A percentile compares a stretch with the other conserved stretches of the same genome.
Evolutionary conservation across 2,329 filamentous ascomycete species (phyloP).

Genomic region (Aspergillus fijiensis): DNA sequence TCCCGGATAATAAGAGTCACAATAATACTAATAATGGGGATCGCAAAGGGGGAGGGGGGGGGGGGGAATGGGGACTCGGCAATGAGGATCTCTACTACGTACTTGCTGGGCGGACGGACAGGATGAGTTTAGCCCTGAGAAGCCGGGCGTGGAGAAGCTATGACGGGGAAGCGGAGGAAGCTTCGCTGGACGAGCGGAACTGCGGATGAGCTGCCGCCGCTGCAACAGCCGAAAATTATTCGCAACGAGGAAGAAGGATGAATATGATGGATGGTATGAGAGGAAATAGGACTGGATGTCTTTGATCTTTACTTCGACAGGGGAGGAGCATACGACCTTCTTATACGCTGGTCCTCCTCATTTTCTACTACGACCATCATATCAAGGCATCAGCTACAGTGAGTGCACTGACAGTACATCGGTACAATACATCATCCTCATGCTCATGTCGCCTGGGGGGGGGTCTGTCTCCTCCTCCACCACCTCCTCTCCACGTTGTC

Average conservation of each 20-base stretch:
- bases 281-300: no score
- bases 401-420: no score
- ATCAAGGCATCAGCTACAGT: no score
- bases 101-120: background rate
- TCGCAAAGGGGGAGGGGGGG: no score
- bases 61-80: constrained; percentile 12
- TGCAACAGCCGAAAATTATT: constrained; percentile 8
- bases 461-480: no score
- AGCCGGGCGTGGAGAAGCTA: constrained; percentile 25
- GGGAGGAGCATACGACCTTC: no score
- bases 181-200: constrained; percentile 39
- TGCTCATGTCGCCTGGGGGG: no score
- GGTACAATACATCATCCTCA: no score
- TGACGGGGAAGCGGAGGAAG: constrained; percentile 40
- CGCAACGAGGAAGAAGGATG: background rate
- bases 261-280: background rate
- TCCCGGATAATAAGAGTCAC: background rate
- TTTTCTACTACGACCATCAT: no score
- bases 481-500: background rate
- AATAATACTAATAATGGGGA: constrained; percentile 7
- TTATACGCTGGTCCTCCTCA: no score
- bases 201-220: background rate
- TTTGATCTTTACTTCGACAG: no score
- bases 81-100: constrained; percentile 17
- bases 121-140: constrained; percentile 4